Percentiles rank a stretch among this genome's conserved stretches.
phyloP scores from a whole-genome alignment of 202 grass and related monocot genomes.

The Setaria viridis region DNA sequence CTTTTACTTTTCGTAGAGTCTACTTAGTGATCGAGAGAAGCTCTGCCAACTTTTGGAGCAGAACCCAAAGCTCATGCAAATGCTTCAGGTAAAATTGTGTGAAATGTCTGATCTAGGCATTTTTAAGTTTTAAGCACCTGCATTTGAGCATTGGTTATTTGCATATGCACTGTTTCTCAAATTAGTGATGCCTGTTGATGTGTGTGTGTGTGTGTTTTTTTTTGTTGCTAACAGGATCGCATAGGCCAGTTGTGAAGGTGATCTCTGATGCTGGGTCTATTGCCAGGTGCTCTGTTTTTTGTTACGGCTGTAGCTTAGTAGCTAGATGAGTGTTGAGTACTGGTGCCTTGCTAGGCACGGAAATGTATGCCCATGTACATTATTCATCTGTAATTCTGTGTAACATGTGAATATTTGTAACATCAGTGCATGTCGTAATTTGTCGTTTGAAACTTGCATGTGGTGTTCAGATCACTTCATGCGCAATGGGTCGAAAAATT shows the following conservation, averaged over 20 bases:
- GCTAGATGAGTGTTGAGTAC: conserved; percentile 29
- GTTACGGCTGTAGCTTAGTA: background rate
- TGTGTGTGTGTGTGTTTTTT: background rate
- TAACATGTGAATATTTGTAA: conserved; percentile 45
- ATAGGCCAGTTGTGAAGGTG: conserved; percentile 40
- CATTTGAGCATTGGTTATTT: background rate
- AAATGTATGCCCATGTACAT: conserved; percentile 30
- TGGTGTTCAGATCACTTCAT: background rate
- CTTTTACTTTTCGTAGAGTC: conserved; percentile 55
- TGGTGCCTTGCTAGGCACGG: background rate
- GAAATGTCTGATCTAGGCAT: background rate
- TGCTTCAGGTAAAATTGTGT: conserved; percentile 82
- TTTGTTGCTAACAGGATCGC: conserved; percentile 50
- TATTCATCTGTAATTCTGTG: conserved; percentile 16
- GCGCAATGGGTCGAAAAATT: background rate
- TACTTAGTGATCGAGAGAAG: conserved; percentile 86
- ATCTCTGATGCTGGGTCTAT: background rate
- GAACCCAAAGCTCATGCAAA: conserved; percentile 97
- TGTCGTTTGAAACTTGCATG: background rate
- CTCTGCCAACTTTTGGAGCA: conserved; percentile 90
- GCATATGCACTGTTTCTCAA: background rate
- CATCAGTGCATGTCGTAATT: background rate
- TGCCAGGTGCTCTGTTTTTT: background rate
- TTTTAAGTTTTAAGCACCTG: background rate
- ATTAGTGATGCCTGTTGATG: background rate